Conservation (phyloP, 208 protist genomes). For the Angomonas deanei region DNA sequence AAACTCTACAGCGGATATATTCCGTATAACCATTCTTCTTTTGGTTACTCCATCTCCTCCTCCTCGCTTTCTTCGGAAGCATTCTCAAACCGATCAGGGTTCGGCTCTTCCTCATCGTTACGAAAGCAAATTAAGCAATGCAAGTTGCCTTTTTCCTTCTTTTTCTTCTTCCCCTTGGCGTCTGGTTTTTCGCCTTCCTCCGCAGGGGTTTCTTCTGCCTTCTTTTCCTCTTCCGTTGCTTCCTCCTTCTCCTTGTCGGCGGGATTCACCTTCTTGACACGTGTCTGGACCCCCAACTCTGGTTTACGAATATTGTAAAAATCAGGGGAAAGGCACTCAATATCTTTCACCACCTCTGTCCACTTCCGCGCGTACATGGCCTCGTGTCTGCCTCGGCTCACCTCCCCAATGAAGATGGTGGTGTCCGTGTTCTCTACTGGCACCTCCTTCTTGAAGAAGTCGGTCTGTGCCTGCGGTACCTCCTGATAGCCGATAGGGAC, state of each 20-base stretch:
- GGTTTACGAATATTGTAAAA: constrained; percentile 88
- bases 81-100: constrained; percentile 55
- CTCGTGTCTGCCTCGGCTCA: constrained; percentile 79
- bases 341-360: constrained; percentile 77
- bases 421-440: constrained; percentile 47
- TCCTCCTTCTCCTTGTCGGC: not conserved
- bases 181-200: not conserved
- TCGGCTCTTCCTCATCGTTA: constrained; percentile 59
- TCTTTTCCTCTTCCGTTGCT: not conserved
- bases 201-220: not conserved
- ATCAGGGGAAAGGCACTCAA: constrained; percentile 64
- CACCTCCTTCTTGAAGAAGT: constrained; percentile 61
- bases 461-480: constrained; percentile 59
- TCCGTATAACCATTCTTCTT: constrained; percentile 9
- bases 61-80: not conserved
- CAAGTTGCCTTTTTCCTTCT: constrained; percentile 53
- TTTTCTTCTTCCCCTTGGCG: not conserved
- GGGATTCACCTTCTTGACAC: not conserved
- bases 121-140: constrained; percentile 87
- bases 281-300: constrained; percentile 73
- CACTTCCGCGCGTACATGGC: constrained; percentile 83
- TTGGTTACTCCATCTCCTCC: not conserved
- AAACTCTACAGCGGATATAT: no score
- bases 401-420: constrained; percentile 87
- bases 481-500: constrained; percentile 87